phyloP scores from a whole-genome alignment of 768 basidiomycete species.

The Paxillus involutus region DNA sequence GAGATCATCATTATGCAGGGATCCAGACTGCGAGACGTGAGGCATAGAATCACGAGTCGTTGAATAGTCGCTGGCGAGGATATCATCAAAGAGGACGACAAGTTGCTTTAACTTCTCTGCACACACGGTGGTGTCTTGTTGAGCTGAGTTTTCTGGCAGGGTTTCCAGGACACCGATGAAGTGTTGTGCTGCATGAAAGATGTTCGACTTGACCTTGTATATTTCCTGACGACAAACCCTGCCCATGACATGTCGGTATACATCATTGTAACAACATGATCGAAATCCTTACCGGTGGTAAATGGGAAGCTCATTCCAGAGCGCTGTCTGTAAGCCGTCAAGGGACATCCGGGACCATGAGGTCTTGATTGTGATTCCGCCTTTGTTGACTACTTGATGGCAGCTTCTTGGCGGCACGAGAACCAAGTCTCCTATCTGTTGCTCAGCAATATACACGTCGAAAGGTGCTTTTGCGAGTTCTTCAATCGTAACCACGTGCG shows the following conservation, averaged over 20 bases:
- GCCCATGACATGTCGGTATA: constrained; percentile 1
- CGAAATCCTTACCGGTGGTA: constrained; percentile 61
- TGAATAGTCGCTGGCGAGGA: constrained; percentile 46
- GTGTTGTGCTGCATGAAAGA: constrained; percentile 52
- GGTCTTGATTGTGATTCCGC: constrained; percentile 80
- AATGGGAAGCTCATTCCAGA: constrained; percentile 74
- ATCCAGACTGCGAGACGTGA: constrained; percentile 27
- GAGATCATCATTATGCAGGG: constrained; percentile 29
- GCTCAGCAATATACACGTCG: constrained; percentile 67
- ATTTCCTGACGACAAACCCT: constrained; percentile 82
- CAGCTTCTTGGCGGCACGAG: constrained; percentile 79
- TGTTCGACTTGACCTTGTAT: constrained; percentile 70
- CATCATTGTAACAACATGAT: background rate
- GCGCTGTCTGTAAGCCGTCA: constrained; percentile 54
- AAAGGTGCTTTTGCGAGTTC: constrained; percentile 69
- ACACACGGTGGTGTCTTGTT: background rate
- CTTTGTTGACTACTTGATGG: constrained; percentile 81
- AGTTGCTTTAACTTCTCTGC: constrained; percentile 34
- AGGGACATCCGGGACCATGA: constrained; percentile 88
- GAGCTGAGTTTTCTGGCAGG: background rate
- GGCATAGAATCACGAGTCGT: constrained; percentile 32
- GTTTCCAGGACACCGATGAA: constrained; percentile 23
- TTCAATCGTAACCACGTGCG: constrained; percentile 58
- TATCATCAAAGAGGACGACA: constrained; percentile 47
- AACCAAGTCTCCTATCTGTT: constrained; percentile 75